These are phyloP conservation scores for Microbotryum violaceum DNA, from an alignment of 1,284 basidiomycete species.

Conservation along the genomic window DNA sequence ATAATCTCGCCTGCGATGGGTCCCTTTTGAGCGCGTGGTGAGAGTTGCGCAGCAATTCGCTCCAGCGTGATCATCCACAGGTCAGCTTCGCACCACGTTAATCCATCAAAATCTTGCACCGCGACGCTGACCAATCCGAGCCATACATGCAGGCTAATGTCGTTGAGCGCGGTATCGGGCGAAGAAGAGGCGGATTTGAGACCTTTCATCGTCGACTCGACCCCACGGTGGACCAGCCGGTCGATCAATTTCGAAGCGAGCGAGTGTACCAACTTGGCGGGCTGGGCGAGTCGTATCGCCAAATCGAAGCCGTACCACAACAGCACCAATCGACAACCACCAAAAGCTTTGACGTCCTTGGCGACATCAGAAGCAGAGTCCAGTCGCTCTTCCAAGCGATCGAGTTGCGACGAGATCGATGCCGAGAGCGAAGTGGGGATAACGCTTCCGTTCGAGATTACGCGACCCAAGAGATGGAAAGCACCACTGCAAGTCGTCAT, in stretches of 20 bases:
- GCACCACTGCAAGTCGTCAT: slow-evolving; percentile 22
- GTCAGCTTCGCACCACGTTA: slow-evolving; percentile 28
- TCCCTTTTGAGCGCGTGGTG: slow-evolving; percentile 33
- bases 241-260: slow-evolving; percentile 45
- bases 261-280: not conserved
- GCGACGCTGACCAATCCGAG: slow-evolving; percentile 59
- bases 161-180: slow-evolving; percentile 42
- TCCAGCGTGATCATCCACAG: slow-evolving; percentile 39
- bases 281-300: slow-evolving; percentile 7
- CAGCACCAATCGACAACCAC: not conserved
- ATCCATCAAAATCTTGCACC: slow-evolving; percentile 1
- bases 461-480: slow-evolving; percentile 43
- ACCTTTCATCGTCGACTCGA: slow-evolving; percentile 48
- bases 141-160: slow-evolving; percentile 63
- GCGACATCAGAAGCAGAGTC: slow-evolving; percentile 31
- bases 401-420: slow-evolving; percentile 43
- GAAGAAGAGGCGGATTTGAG: slow-evolving; percentile 40
- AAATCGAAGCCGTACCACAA: slow-evolving; percentile 24
- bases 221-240: slow-evolving; percentile 51
- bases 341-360: slow-evolving; percentile 25
- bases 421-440: no score
- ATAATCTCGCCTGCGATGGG: slow-evolving; percentile 56
- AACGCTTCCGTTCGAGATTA: slow-evolving; percentile 42
- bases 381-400: slow-evolving; percentile 45
- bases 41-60: slow-evolving; percentile 29